Conservation (phyloP, 768 basidiomycete genomes). For the Termitomyces sp. region DNA sequence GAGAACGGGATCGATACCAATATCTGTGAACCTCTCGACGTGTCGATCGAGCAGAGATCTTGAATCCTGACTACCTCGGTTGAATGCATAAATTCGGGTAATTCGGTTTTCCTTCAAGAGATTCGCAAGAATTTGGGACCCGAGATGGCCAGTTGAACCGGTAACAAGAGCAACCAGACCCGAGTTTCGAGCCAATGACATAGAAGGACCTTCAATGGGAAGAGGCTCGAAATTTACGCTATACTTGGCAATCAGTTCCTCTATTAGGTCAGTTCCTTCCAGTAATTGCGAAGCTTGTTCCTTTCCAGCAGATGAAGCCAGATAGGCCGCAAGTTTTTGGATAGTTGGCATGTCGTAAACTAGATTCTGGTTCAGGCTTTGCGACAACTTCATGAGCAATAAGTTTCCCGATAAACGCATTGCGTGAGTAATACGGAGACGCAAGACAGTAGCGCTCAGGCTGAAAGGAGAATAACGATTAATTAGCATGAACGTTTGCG, state of each 20-base stretch:
- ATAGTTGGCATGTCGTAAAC: neutral
- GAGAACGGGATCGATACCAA: neutral
- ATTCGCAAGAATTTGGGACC: neutral
- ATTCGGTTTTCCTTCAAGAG: neutral
- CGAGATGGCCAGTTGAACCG: constrained; percentile 1
- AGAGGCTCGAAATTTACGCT: neutral
- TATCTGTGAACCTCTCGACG: neutral
- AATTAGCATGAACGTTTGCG: neutral
- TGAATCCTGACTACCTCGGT: neutral
- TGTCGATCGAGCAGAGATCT: neutral
- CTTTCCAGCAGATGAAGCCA: neutral
- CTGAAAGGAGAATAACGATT: neutral
- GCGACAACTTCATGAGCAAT: neutral
- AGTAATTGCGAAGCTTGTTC: neutral
- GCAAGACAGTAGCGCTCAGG: neutral
- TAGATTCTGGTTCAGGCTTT: neutral
- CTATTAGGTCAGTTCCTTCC: neutral
- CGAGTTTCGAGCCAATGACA: too few relatives aligned
- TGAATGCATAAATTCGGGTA: neutral
- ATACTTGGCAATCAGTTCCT: neutral
- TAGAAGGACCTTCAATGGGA: neutral
- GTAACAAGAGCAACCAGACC: neutral
- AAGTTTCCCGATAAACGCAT: neutral
- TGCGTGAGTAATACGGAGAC: neutral
- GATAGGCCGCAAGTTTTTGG: neutral